Evolutionary conservation across 805 yeast species (phyloP).

Genomic region (Metschnikowia similis): DNA sequence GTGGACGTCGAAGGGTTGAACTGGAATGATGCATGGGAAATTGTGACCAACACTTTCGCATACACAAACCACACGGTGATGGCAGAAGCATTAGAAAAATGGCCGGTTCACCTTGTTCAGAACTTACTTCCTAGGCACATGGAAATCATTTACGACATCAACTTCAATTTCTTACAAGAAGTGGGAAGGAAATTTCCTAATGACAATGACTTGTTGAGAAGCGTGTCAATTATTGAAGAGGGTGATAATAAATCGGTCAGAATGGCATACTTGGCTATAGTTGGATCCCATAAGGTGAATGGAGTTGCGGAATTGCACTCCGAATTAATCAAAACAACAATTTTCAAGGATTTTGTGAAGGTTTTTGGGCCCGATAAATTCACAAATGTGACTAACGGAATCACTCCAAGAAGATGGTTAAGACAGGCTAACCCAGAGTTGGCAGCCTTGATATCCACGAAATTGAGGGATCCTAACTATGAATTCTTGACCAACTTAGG

Average conservation of each 20-base stretch:
- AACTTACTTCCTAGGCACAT: slow-evolving; percentile 84
- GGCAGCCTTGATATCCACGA: slow-evolving; percentile 66
- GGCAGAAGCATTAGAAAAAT: slow-evolving; percentile 92
- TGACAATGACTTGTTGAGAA: slow-evolving; percentile 58
- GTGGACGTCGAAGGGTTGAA: slow-evolving; percentile 77
- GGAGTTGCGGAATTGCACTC: slow-evolving; percentile 97
- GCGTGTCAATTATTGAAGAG: slow-evolving; percentile 86
- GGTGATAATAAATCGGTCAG: slow-evolving; percentile 74
- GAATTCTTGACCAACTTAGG: slow-evolving; percentile 66
- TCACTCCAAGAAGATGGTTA: slow-evolving; percentile 95
- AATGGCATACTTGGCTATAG: slow-evolving; percentile 88
- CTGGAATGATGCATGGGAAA: slow-evolving; percentile 84
- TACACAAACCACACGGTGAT: slow-evolving; percentile 94
- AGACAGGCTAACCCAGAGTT: slow-evolving; percentile 87
- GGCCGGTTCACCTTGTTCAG: slow-evolving; percentile 84
- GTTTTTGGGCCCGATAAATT: slow-evolving; percentile 80
- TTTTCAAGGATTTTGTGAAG: slow-evolving; percentile 83
- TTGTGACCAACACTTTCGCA: slow-evolving; percentile 77
- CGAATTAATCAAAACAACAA: slow-evolving; percentile 82
- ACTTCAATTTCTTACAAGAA: slow-evolving; percentile 67
- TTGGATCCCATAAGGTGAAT: slow-evolving; percentile 89
- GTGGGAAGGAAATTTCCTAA: slow-evolving; percentile 76
- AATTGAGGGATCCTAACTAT: slow-evolving; percentile 61
- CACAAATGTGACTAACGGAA: slow-evolving; percentile 90
- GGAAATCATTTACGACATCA: slow-evolving; percentile 85